Conservation (phyloP, 148 eudicot genomes). For the Salicornia ramosissima region DNA sequence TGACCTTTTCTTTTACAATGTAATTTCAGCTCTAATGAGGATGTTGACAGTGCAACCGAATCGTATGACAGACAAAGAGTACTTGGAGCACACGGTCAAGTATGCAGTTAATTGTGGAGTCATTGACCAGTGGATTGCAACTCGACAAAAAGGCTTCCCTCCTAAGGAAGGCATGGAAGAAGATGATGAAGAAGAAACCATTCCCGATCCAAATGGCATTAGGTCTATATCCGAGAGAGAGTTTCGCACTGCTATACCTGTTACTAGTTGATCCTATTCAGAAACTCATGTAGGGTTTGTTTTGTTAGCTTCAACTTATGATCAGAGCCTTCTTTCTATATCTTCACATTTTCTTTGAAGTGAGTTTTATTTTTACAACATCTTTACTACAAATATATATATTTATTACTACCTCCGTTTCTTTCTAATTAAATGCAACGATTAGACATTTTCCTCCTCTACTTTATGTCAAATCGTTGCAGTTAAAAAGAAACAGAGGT, state of each 20-base stretch:
- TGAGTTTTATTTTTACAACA: neutral
- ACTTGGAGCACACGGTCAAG: conserved; percentile 57
- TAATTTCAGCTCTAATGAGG: conserved; percentile 65
- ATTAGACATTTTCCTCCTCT: too few relatives aligned
- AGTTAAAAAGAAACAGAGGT: too few relatives aligned
- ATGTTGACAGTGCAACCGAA: conserved; percentile 79
- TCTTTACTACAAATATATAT: neutral
- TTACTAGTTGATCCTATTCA: conserved; percentile 19
- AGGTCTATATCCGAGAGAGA: conserved; percentile 67
- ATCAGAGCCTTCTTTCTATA: conserved; percentile 7
- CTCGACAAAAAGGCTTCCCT: conserved; percentile 62
- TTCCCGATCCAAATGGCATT: conserved; percentile 59
- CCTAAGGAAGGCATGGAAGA: conserved; percentile 69
- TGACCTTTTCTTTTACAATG: conserved; percentile 8
- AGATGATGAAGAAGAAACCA: conserved; percentile 41
- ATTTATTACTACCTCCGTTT: too few relatives aligned
- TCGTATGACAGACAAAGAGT: conserved; percentile 62
- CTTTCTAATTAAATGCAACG: too few relatives aligned
- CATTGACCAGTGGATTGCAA: conserved; percentile 71
- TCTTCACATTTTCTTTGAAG: neutral
- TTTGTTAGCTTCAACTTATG: neutral
- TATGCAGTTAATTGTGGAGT: conserved; percentile 83
- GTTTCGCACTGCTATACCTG: conserved; percentile 47
- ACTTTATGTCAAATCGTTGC: too few relatives aligned
- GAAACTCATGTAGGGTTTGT: neutral